Base-by-base conservation (phyloP, 192 early-diverging fungal species). In the Rhizophagus sp. region DNA sequence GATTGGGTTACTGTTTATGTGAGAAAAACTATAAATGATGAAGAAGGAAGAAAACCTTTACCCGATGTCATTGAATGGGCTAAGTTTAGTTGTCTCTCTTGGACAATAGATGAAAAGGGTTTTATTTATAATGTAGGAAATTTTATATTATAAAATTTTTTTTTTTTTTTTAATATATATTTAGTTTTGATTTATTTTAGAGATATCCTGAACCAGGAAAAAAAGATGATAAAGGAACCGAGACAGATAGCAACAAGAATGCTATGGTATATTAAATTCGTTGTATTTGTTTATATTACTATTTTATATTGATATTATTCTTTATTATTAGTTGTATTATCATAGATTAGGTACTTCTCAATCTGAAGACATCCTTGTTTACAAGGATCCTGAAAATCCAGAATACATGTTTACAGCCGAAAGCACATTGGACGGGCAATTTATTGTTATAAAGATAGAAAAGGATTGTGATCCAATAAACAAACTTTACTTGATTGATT, bases 1-100 rank as follows among this genome's bases (percentile, higher is more conserved):
- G 92, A 94, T 80, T 94, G 92, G 92, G 87, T 88, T 71, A 90
- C 81, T 10, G 86, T 91, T 62, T 87, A 92, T 75, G 79, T 92
- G 8, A 80, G 81, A 33, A 77, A 30, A 62, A 71, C 81, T 41
- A 82, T 79, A n/a, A 79, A 81, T 75, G 78, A 82, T 25, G 68
- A 78, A 34, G 25, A 41, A 33, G 84, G 79, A 8, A 88, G 78
- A 25, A 64, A 71, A 33, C 76, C 80, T 30, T 47, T 83, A 36
- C 83, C 90, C 36, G 83, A 87, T 75, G 72, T 80, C 15, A 77
- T 88, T 24, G 73, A 81, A 52, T 86, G 90, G 90, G 86, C 84
- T 61, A 94, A 92, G 82, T 94, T 91, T 79, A 86, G 89, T 4
- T 17, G 67, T 22, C 80, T 90, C 47, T 19, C 74, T 5, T 94